Evolutionary conservation across 345 rosid species (phyloP).

Genomic region (Limnanthes douglasii): DNA sequence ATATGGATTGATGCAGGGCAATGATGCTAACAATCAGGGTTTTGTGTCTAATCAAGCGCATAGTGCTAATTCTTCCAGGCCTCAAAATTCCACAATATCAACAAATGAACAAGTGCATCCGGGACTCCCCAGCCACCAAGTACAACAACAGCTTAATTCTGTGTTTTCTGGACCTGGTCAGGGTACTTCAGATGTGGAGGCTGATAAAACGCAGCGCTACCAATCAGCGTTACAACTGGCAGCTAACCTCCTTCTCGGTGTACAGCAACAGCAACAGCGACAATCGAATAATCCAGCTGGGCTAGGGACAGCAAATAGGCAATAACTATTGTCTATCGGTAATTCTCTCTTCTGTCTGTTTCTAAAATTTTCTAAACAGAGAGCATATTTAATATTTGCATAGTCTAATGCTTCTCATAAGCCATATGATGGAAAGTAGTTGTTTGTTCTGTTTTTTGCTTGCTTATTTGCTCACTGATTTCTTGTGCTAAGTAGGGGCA

Average conservation of each 20-base stretch:
- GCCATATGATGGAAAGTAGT: too few relatives aligned
- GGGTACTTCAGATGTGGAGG: constrained; percentile 38
- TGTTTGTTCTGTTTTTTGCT: too few relatives aligned
- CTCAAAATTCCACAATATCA: constrained; percentile 26
- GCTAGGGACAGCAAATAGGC: constrained; percentile 23
- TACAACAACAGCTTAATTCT: constrained; percentile 33
- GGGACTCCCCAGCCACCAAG: constrained; percentile 34
- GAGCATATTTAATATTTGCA: too few relatives aligned
- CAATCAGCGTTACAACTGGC: constrained; percentile 92
- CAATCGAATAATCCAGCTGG: constrained; percentile 22
- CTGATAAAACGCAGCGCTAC: constrained; percentile 76
- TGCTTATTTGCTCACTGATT: too few relatives aligned
- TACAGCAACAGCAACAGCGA: constrained; percentile 66
- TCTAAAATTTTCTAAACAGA: too few relatives aligned
- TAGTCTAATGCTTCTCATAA: too few relatives aligned
- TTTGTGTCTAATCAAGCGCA: constrained; percentile 31
- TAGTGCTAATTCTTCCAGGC: constrained; percentile 25
- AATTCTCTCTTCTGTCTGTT: constrained; percentile 15
- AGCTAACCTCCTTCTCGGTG: constrained; percentile 77
- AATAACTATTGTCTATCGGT: constrained; percentile 19
- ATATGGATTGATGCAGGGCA: constrained; percentile 29
- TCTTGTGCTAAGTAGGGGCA: too few relatives aligned
- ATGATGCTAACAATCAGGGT: constrained; percentile 19
- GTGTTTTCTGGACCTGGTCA: constrained; percentile 31
- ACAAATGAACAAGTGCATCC: constrained; percentile 21